Percentiles rank a stretch among this genome's conserved stretches.
phyloP scores from a whole-genome alignment of 768 basidiomycete genomes.

The Boletus coccyginus region DNA sequence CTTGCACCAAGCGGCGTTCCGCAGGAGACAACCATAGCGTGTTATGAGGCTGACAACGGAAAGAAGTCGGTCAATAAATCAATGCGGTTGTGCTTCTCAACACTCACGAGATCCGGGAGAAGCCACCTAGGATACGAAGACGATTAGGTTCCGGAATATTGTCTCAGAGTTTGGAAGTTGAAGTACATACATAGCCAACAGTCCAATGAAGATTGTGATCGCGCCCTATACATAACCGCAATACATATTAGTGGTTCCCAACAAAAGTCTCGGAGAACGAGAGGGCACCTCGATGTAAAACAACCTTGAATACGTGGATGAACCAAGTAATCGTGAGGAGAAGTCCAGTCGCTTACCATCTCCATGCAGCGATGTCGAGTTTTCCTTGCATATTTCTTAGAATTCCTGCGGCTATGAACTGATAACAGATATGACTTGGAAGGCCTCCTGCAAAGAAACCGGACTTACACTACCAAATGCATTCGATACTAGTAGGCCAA shows the following conservation, averaged over 20 bases:
- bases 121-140: slow-evolving; percentile 43
- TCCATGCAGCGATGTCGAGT: slow-evolving; percentile 66
- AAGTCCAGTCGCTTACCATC: slow-evolving; percentile 44
- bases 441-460: background rate
- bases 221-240: slow-evolving; percentile 43
- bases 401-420: slow-evolving; percentile 79
- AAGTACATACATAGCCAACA: slow-evolving; percentile 45
- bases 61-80: background rate
- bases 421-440: background rate
- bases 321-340: background rate
- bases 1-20: slow-evolving; percentile 57
- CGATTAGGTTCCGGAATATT: background rate
- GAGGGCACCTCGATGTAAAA: slow-evolving; percentile 62
- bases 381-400: slow-evolving; percentile 66
- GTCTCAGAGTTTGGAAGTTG: background rate
- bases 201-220: slow-evolving; percentile 58
- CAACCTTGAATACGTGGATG: slow-evolving; percentile 41
- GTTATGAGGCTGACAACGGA: slow-evolving; percentile 48
- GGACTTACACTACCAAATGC: slow-evolving; percentile 60
- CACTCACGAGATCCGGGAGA: slow-evolving; percentile 58
- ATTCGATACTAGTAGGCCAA: slow-evolving; percentile 59
- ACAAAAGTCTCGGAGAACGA: background rate
- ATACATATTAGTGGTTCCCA: background rate
- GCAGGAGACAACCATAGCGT: slow-evolving; percentile 54
- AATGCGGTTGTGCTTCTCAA: background rate